Evolutionary conservation across 2,329 filamentous ascomycete species (phyloP).

Genomic region (Aspergillus brunneoviolaceus): DNA sequence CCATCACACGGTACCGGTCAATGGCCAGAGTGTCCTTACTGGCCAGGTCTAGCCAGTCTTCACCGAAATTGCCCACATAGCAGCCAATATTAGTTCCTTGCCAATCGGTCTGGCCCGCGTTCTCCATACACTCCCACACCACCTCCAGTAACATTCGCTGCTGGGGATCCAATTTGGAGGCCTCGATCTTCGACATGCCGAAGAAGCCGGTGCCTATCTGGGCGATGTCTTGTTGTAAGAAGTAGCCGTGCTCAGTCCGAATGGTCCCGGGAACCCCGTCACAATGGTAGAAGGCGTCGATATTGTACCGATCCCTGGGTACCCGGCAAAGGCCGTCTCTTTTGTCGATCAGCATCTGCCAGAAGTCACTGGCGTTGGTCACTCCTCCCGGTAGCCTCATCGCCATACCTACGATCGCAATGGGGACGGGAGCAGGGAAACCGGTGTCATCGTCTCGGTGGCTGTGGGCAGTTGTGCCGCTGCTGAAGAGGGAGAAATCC

Average conservation of each 20-base stretch:
- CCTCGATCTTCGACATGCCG: slow-evolving; percentile 25
- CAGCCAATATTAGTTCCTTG: slow-evolving; percentile 31
- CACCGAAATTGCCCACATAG: slow-evolving; percentile 25
- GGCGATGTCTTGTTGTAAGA: slow-evolving; percentile 18
- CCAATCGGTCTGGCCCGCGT: slow-evolving; percentile 28
- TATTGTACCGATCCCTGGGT: slow-evolving; percentile 24
- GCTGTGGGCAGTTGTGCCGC: too few relatives aligned
- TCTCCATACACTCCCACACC: slow-evolving; percentile 34
- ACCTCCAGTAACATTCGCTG: slow-evolving; percentile 36
- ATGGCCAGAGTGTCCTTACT: slow-evolving; percentile 21
- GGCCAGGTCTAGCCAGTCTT: slow-evolving; percentile 26
- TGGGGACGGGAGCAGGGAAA: neutral
- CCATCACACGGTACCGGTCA: slow-evolving; percentile 19
- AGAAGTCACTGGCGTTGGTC: slow-evolving; percentile 17
- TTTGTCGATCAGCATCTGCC: slow-evolving; percentile 22
- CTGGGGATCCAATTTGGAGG: slow-evolving; percentile 32
- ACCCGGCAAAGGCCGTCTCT: slow-evolving; percentile 17
- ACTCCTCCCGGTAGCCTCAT: slow-evolving; percentile 23
- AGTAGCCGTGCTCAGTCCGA: slow-evolving; percentile 19
- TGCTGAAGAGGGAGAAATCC: too few relatives aligned
- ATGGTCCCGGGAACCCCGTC: neutral
- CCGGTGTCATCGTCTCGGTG: too few relatives aligned
- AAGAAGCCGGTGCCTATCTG: slow-evolving; percentile 24
- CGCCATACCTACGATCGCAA: slow-evolving; percentile 17
- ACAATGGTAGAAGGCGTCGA: slow-evolving; percentile 21